A percentile compares a stretch with the other conserved stretches of the same genome.
These are phyloP conservation scores for Haplosporangium gracile DNA, from an alignment of 192 early-diverging fungal species.

Conservation along the genomic window DNA sequence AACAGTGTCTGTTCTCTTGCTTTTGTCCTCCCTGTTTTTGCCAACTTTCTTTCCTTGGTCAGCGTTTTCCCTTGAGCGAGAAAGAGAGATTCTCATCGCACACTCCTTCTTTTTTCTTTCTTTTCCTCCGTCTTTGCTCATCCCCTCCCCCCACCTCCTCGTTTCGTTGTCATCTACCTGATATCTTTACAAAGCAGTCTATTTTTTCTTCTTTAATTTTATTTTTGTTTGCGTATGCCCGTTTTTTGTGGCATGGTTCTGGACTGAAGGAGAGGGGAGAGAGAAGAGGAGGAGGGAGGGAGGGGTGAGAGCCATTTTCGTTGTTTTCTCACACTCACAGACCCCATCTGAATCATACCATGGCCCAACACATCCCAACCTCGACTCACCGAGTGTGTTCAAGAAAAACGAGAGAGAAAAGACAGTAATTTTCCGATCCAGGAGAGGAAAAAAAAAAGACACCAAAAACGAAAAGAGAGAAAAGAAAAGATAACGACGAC, in stretches of 20 bases:
- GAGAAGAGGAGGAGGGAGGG: neutral
- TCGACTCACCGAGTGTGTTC: no score
- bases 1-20: no score
- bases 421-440: slow-evolving; percentile 3
- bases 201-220: neutral
- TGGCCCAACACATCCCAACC: no score
- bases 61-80: no score
- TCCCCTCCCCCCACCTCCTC: neutral
- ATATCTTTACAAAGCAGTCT: neutral
- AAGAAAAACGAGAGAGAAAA: neutral
- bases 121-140: neutral
- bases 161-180: neutral
- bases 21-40: no score
- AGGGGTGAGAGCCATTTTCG: neutral
- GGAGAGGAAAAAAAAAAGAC: neutral
- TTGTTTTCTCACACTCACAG: neutral
- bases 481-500: neutral
- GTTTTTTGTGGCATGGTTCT: neutral
- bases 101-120: neutral
- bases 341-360: no score
- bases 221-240: neutral
- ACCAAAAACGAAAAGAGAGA: neutral
- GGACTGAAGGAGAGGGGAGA: neutral
- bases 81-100: neutral
- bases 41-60: no score